Conservation (phyloP, 345 rosid species). For the Syzygium grande region DNA sequence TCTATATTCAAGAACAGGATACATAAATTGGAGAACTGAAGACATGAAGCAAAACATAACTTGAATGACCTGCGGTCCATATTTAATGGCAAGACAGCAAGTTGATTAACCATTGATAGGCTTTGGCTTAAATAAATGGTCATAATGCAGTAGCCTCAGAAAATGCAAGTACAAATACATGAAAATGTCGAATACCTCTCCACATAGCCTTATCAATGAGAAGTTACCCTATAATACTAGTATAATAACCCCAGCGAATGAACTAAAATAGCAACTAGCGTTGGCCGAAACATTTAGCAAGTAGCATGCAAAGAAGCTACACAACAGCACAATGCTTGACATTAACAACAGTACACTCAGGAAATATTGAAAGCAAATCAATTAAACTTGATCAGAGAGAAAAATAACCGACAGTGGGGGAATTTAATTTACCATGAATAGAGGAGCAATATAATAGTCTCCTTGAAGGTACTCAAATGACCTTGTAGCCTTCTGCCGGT, state of each 20-base stretch:
- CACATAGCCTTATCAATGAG: not conserved
- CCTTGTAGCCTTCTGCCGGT: constrained; percentile 84
- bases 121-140: not conserved
- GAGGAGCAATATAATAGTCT: constrained; percentile 88
- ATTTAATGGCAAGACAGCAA: not conserved
- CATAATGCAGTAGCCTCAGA: not conserved
- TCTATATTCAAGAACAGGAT: not conserved
- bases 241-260: not conserved
- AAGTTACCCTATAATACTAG: not conserved
- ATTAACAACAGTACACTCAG: not conserved
- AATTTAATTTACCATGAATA: constrained; percentile 46
- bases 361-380: not conserved
- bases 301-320: not conserved
- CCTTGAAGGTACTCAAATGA: constrained; percentile 89
- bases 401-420: not conserved
- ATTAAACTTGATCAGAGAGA: not conserved
- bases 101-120: not conserved
- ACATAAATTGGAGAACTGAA: not conserved
- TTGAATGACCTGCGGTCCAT: not conserved
- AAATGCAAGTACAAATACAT: not conserved
- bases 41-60: not conserved
- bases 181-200: not conserved
- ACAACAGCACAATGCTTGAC: not conserved
- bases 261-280: not conserved
- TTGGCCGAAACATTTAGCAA: not conserved